Percentiles rank a stretch among this genome's conserved stretches.
Evolutionary conservation across 2,329 filamentous ascomycete species (phyloP).

Genomic region (Penicillium sp.): DNA sequence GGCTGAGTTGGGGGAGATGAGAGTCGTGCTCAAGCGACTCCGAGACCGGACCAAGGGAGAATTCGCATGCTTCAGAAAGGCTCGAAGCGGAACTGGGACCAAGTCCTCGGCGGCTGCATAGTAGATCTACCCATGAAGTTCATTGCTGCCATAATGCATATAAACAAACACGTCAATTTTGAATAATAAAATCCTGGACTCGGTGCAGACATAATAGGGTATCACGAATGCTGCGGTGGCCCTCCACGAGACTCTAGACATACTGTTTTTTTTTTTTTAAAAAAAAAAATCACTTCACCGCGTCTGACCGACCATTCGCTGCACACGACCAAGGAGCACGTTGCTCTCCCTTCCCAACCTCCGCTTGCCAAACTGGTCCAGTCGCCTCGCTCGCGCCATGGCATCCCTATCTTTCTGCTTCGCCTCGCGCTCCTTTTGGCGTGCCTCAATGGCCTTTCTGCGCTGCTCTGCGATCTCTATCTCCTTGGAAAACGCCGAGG

Average conservation of each 20-base stretch:
- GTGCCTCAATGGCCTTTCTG: conserved; percentile 59
- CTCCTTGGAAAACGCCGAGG: conserved; percentile 62
- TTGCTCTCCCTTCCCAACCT: conserved; percentile 79
- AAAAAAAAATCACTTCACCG: too few species aligned
- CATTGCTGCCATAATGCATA: conserved; percentile 6
- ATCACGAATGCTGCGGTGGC: conserved; percentile 21
- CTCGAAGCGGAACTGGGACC: conserved; percentile 41
- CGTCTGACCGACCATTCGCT: conserved; percentile 60
- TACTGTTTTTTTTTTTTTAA: too few species aligned
- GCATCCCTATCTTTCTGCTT: conserved; percentile 68
- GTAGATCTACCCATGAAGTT: too few species aligned
- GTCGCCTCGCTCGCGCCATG: conserved; percentile 60
- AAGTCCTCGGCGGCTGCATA: conserved; percentile 20
- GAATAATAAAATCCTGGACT: too few species aligned
- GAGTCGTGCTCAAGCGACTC: conserved; percentile 77
- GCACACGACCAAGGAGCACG: conserved; percentile 73
- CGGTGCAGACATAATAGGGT: conserved; percentile 20
- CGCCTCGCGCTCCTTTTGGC: conserved; percentile 62
- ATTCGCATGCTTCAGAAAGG: conserved; percentile 79
- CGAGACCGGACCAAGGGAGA: conserved; percentile 78
- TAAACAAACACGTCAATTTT: too few species aligned
- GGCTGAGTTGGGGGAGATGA: conserved; percentile 84
- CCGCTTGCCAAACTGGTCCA: conserved; percentile 67
- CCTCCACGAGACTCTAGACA: too few species aligned
- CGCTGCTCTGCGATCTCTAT: conserved; percentile 64